phyloP scores from a whole-genome alignment of 2,329 filamentous ascomycete genomes.

The Cladosporium velox region DNA sequence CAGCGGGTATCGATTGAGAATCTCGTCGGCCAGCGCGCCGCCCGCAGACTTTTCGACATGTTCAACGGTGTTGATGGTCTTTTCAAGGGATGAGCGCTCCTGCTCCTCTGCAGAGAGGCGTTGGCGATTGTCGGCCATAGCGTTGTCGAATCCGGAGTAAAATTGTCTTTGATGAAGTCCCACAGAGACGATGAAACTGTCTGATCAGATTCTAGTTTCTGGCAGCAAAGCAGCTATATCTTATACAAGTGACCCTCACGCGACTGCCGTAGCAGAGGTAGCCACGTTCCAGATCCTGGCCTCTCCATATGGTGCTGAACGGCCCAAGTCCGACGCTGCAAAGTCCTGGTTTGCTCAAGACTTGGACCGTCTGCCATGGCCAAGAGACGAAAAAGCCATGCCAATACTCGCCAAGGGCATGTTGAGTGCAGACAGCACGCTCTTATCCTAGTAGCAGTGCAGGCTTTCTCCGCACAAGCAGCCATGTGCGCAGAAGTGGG shows the following conservation, averaged over 20 bases:
- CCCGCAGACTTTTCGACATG: slow-evolving; percentile 13
- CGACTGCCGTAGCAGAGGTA: not conserved
- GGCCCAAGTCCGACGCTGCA: not conserved
- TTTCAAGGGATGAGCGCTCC: slow-evolving; percentile 19
- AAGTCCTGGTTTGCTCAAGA: not conserved
- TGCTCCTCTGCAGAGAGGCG: not conserved
- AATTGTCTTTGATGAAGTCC: not conserved
- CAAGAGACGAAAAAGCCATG: not conserved
- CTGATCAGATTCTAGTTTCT: not conserved
- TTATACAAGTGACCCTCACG: not conserved
- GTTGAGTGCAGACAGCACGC: not conserved
- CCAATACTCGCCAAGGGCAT: not conserved
- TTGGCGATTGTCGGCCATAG: not conserved
- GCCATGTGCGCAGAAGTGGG: not conserved
- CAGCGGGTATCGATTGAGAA: slow-evolving; percentile 20
- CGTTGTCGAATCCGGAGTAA: not conserved
- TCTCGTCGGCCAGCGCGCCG: not conserved
- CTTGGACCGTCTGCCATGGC: not conserved
- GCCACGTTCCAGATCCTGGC: not conserved
- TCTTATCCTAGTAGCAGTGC: not conserved
- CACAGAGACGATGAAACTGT: not conserved
- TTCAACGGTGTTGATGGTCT: slow-evolving; percentile 14
- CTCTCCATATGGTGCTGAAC: not conserved
- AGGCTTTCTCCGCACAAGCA: not conserved
- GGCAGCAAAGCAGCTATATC: not conserved